Evolutionary conservation across 371 early-diverging fungal species (phyloP).

Genomic region (Mucor irregularis): DNA sequence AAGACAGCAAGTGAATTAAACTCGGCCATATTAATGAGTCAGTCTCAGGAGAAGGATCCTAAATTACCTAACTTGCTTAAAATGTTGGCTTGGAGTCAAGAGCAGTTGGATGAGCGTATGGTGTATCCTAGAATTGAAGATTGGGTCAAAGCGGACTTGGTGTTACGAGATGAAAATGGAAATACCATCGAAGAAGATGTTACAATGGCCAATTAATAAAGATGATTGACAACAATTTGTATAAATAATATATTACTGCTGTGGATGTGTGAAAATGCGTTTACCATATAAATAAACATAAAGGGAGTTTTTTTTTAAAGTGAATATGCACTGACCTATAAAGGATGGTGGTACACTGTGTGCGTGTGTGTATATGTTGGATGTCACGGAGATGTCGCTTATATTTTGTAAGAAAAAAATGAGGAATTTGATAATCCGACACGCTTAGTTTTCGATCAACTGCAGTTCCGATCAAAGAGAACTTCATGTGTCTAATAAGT

Average conservation of each 20-base stretch:
- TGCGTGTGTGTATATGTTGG: no score
- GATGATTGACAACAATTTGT: no score
- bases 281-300: no score
- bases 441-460: constrained; percentile 11
- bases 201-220: no score
- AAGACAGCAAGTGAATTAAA: constrained; percentile 94
- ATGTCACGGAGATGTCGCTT: no score
- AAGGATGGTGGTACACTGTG: no score
- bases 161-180: constrained; percentile 36
- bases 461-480: constrained; percentile 10
- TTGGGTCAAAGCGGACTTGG: constrained; percentile 79
- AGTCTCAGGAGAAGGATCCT: constrained; percentile 92
- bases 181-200: constrained; percentile 31
- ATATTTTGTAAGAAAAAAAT: no score
- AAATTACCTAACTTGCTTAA: constrained; percentile 87
- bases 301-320: no score
- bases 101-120: constrained; percentile 77
- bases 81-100: constrained; percentile 92
- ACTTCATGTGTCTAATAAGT: constrained; percentile 6
- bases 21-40: constrained; percentile 86
- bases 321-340: no score
- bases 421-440: background rate
- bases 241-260: no score
- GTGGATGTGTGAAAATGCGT: no score
- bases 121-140: constrained; percentile 84